Percentiles rank a stretch among this genome's conserved stretches.
Conservation (phyloP, 2,329 filamentous ascomycete genomes). For the Epichloe uncinata region DNA sequence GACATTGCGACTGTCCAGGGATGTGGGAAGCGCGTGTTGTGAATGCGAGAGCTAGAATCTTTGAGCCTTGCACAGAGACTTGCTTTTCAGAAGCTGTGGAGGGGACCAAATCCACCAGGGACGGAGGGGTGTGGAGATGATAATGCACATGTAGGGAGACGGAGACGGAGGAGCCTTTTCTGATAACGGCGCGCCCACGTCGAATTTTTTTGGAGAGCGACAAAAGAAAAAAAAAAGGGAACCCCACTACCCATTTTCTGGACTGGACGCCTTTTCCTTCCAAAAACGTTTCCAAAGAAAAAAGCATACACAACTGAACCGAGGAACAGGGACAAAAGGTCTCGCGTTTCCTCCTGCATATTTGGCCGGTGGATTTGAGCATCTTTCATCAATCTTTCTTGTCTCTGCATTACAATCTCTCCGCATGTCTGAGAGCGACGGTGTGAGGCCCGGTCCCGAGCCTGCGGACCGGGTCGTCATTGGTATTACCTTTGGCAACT, state of each 20-base stretch:
- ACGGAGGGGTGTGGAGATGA: too few species aligned
- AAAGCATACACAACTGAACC: background rate
- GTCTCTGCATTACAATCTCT: background rate
- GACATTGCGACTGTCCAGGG: conserved; percentile 33
- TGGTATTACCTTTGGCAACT: conserved; percentile 96
- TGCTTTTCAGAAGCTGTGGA: background rate
- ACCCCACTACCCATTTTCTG: conserved; percentile 6
- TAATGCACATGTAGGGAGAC: too few species aligned
- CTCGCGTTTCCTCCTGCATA: background rate
- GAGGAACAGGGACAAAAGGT: background rate
- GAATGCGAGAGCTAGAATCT: too few species aligned
- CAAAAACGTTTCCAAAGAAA: background rate
- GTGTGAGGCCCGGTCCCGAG: conserved; percentile 30
- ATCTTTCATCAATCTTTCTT: background rate
- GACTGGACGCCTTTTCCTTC: background rate
- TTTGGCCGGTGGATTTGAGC: background rate
- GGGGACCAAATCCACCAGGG: background rate
- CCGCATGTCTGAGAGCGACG: conserved; percentile 34
- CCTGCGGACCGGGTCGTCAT: conserved; percentile 59
- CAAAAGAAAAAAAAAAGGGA: conserved; percentile 2
- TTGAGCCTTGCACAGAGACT: too few species aligned
- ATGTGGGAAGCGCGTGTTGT: too few species aligned
- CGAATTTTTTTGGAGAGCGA: conserved; percentile 10
- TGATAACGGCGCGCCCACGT: background rate
- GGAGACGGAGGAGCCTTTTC: too few species aligned